Conservation (phyloP, 2,329 filamentous ascomycete species). For the Akanthomyces dipterigenus region DNA sequence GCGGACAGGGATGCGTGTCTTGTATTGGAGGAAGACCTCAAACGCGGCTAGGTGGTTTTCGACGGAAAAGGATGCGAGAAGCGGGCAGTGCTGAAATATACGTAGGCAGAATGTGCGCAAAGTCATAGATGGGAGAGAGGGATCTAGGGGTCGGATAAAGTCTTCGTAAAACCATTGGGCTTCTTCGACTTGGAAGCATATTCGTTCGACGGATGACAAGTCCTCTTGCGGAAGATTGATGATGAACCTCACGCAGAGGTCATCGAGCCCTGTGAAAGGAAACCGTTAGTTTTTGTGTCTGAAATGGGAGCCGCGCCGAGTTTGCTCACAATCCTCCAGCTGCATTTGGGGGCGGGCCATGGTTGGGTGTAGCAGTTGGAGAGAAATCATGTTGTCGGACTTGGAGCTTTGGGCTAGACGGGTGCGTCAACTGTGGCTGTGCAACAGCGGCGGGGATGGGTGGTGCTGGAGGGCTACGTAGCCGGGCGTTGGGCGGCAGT, state of each 20-base stretch:
- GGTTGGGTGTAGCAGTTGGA: constrained; percentile 34
- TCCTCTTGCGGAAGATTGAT: constrained; percentile 93
- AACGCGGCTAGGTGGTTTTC: constrained; percentile 78
- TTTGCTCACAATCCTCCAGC: constrained; percentile 72
- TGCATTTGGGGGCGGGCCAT: constrained; percentile 77
- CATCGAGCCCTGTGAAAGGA: constrained; percentile 70
- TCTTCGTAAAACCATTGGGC: constrained; percentile 99
- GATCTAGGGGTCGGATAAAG: constrained; percentile 87
- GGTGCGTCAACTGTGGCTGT: constrained; percentile 5
- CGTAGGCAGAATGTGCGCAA: constrained; percentile 79
- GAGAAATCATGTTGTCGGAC: not conserved
- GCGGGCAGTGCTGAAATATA: constrained; percentile 90
- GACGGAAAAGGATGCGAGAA: constrained; percentile 73
- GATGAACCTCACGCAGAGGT: constrained; percentile 95
- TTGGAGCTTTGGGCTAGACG: constrained; percentile 1
- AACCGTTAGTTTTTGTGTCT: constrained; percentile 3
- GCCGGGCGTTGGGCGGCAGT: not conserved
- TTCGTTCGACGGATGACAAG: constrained; percentile 79
- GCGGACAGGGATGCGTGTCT: constrained; percentile 86
- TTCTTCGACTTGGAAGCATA: constrained; percentile 98
- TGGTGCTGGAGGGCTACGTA: no score
- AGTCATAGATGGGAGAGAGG: constrained; percentile 75
- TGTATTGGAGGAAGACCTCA: constrained; percentile 88
- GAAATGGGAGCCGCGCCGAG: constrained; percentile 12
- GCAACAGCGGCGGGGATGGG: not conserved